Conservation (phyloP, 495 filamentous ascomycete species). For the Aspergillus leporis region DNA sequence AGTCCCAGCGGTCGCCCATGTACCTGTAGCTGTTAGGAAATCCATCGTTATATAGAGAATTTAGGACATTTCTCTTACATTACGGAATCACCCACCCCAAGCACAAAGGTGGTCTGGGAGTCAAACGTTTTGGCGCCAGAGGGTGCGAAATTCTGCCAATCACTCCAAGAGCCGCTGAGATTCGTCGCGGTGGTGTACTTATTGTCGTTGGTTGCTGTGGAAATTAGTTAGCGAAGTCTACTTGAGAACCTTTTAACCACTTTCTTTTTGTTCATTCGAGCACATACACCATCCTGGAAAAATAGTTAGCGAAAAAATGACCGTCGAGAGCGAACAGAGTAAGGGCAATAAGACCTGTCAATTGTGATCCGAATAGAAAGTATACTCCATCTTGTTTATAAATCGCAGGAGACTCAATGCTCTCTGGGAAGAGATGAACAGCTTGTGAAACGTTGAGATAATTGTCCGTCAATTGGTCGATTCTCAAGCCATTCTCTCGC, state of each 20-base stretch:
- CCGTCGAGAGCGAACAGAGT: neutral
- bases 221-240: neutral
- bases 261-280: neutral
- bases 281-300: slow-evolving; percentile 15
- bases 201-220: slow-evolving; percentile 55
- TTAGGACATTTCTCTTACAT: neutral
- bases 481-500: slow-evolving; percentile 17
- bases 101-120: slow-evolving; percentile 16
- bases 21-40: slow-evolving; percentile 43
- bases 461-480: slow-evolving; percentile 14
- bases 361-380: slow-evolving; percentile 52
- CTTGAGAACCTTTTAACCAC: neutral
- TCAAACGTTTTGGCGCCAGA: slow-evolving; percentile 50
- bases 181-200: slow-evolving; percentile 45
- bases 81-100: slow-evolving; percentile 5
- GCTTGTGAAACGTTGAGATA: slow-evolving; percentile 29
- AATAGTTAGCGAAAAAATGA: slow-evolving; percentile 8
- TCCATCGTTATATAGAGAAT: neutral
- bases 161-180: slow-evolving; percentile 53
- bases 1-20: slow-evolving; percentile 67
- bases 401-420: slow-evolving; percentile 48
- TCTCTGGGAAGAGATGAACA: slow-evolving; percentile 43
- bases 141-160: slow-evolving; percentile 60
- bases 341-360: slow-evolving; percentile 31
- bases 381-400: slow-evolving; percentile 52